Base-by-base conservation (phyloP, 306 rosid species). In the Sesbania bispinosa region DNA sequence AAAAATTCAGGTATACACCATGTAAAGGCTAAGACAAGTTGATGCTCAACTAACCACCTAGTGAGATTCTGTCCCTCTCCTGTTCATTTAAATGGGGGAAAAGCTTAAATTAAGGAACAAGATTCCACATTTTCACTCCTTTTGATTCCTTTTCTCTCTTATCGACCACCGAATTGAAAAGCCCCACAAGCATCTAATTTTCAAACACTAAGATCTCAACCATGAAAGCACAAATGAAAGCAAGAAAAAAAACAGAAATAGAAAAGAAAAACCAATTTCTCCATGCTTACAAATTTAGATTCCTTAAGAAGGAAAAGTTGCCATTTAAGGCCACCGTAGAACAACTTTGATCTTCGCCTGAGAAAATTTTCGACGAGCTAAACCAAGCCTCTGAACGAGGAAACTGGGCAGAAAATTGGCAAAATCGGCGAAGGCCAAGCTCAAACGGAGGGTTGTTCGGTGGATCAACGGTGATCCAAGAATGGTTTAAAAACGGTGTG, bases 111-210 rank as follows among this genome's bases (percentile, higher is more conserved):
- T 50, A 42, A 74, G 46, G 71, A 61, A 79, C 32, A 67, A 11
- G 43, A 73, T 48, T 75, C 80, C 67, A 76, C 86, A 85, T 77
- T 70, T 69, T 30, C 78, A 61, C 70, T 82, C 74, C 75, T 5
- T 11, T 23, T 68, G 24, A 50, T 27, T 81, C 23, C 47, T 41
- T 42, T 74, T 79, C 61, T 35, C 67, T 53, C 80, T 33, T 52
- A 67, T 14, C 78, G 35, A 41, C 53, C 70, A 73, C 63, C 27
- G 20, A 74, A 69, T 58, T 5, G 36, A 45, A n/a, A 63, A 77
- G 61, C 27, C 63, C 71, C 41, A 7, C 24, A 14, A 33, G 36
- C 69, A 64, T 62, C 78, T n/a, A 59, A 57, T 20, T 58, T 35
- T 29, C 66, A 52, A 78, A 54, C 41, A 39, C 55, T 43, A 46